Conservation (phyloP, 1,139 yeast species). For the Yamadazyma triangularis region DNA sequence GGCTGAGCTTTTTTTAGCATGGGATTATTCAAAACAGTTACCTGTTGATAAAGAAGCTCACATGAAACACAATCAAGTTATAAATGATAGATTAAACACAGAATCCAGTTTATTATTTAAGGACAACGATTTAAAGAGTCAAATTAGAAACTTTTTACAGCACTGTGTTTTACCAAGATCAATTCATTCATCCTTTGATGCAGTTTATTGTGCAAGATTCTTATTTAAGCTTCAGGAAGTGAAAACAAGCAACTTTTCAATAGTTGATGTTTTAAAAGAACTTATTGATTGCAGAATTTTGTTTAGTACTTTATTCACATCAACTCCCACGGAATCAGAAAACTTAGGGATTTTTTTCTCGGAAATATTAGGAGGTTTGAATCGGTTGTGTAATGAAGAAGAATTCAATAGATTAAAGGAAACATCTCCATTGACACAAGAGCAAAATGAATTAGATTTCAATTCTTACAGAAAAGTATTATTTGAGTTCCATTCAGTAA, state of each 20-base stretch:
- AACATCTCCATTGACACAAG: neutral
- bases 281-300: constrained; percentile 50
- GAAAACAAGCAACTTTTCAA: constrained; percentile 39
- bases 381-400: constrained; percentile 35
- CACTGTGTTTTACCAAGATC: constrained; percentile 73
- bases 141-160: constrained; percentile 50
- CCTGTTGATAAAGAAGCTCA: constrained; percentile 33
- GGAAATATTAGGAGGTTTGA: constrained; percentile 47
- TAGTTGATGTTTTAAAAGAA: constrained; percentile 40
- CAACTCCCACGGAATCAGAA: constrained; percentile 77
- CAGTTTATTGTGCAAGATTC: constrained; percentile 65
- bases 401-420: constrained; percentile 10
- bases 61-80: constrained; percentile 14
- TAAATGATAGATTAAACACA: constrained; percentile 11
- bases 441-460: constrained; percentile 14
- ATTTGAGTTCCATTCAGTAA: constrained; percentile 52
- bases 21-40: constrained; percentile 17
- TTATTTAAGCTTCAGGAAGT: constrained; percentile 46
- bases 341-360: constrained; percentile 74
- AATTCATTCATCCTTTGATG: constrained; percentile 80
- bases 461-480: constrained; percentile 40
- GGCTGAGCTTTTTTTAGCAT: constrained; percentile 25
- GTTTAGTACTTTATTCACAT: constrained; percentile 60
- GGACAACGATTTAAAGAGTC: constrained; percentile 6
- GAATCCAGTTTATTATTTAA: constrained; percentile 24